Evolutionary conservation across 768 basidiomycete genomes (phyloP).

Genomic region (Pholiota microspora): DNA sequence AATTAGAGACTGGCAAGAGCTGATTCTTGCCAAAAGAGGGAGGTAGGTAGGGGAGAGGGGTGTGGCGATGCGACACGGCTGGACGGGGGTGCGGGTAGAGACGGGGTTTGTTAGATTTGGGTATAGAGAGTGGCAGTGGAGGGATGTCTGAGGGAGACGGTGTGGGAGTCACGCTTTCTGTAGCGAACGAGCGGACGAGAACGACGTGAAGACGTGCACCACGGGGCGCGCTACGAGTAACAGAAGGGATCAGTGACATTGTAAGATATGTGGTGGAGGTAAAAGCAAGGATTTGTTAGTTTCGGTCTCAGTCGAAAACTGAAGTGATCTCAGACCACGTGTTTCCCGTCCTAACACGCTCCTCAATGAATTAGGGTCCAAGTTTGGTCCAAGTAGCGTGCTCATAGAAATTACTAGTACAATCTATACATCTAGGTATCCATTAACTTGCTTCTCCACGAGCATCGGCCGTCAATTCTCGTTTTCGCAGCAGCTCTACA

Average conservation of each 20-base stretch:
- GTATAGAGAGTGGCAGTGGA: slow-evolving; percentile 28
- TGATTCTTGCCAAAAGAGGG: slow-evolving; percentile 80
- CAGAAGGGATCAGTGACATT: slow-evolving; percentile 21
- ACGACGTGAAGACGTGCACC: slow-evolving; percentile 20
- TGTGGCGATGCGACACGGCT: slow-evolving; percentile 30
- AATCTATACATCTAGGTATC: neutral
- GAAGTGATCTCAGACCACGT: slow-evolving; percentile 13
- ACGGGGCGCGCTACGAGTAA: slow-evolving; percentile 16
- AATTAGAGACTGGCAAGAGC: slow-evolving; percentile 73
- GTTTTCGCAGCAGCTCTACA: neutral
- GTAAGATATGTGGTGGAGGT: slow-evolving; percentile 4
- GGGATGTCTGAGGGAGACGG: slow-evolving; percentile 26
- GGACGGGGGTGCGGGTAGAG: slow-evolving; percentile 50
- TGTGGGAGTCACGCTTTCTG: slow-evolving; percentile 37
- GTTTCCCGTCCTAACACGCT: slow-evolving; percentile 1
- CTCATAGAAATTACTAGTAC: too few species aligned
- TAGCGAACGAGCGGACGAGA: slow-evolving; percentile 39
- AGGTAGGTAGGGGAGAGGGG: slow-evolving; percentile 54
- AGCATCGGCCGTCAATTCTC: neutral
- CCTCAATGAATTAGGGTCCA: too few species aligned
- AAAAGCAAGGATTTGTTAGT: slow-evolving; percentile 4
- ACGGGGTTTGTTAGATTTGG: slow-evolving; percentile 29
- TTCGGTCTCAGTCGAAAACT: slow-evolving; percentile 7
- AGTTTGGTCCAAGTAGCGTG: too few species aligned
- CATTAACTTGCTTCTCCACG: neutral